A percentile compares a stretch with the other conserved stretches of the same genome.
phyloP scores from a whole-genome alignment of 176 grass and related monocot species.

The Oryza longistaminata region DNA sequence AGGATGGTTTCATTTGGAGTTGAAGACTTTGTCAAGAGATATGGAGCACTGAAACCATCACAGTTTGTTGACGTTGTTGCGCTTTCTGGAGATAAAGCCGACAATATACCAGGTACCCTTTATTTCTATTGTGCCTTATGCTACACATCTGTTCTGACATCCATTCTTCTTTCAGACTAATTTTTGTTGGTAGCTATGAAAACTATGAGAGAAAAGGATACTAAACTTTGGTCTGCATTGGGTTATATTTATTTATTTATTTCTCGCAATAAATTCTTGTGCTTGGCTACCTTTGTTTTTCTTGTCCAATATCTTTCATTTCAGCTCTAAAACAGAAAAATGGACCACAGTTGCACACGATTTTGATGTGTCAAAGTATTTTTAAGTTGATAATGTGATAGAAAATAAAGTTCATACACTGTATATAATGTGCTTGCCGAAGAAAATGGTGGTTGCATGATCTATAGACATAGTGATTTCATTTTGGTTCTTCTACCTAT shows the following conservation, averaged over 20 bases:
- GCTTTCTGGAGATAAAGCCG: constrained; percentile 89
- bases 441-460: neutral
- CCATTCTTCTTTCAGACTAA: neutral
- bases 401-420: constrained; percentile 8
- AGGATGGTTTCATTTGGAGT: constrained; percentile 98
- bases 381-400: constrained; percentile 10
- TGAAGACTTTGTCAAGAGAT: constrained; percentile 91
- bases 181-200: neutral
- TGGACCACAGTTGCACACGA: neutral
- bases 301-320: neutral
- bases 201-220: neutral
- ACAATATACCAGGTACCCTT: constrained; percentile 89
- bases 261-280: neutral
- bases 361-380: neutral
- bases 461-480: constrained; percentile 16
- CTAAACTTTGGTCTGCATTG: too few relatives aligned
- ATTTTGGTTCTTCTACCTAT: constrained; percentile 11
- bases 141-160: neutral
- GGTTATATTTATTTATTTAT: neutral
- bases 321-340: constrained; percentile 2
- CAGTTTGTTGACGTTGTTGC: constrained; percentile 95
- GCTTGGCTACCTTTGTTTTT: neutral
- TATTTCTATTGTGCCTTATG: constrained; percentile 33
- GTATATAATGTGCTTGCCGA: neutral
- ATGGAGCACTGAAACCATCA: constrained; percentile 69